phyloP scores from a whole-genome alignment of 2,329 filamentous ascomycete genomes.

The Keithomyces neogunnii region DNA sequence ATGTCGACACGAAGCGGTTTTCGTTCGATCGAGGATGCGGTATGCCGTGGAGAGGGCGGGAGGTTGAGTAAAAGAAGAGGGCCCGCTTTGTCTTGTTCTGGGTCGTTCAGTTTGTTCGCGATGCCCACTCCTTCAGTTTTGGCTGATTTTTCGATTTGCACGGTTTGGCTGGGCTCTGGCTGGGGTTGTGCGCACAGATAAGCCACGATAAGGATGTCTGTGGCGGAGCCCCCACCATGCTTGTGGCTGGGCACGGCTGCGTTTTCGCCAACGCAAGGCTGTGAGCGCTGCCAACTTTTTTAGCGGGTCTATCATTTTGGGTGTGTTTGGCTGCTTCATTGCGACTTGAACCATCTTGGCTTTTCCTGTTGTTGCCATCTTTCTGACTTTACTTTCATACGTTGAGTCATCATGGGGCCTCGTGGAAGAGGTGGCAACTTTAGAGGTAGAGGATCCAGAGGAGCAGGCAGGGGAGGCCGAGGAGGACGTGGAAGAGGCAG shows the following conservation, averaged over 20 bases:
- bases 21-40: slow-evolving; percentile 1
- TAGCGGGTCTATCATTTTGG: slow-evolving; percentile 3
- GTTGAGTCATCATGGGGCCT: slow-evolving; percentile 23
- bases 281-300: slow-evolving; percentile 13
- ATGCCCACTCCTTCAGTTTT: slow-evolving; percentile 26
- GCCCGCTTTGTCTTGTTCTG: not conserved
- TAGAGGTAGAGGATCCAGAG: slow-evolving; percentile 22
- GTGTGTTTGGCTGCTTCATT: not conserved
- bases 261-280: slow-evolving; percentile 22
- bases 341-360: not conserved
- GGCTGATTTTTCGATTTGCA: slow-evolving; percentile 34
- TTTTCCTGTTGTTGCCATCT: not conserved
- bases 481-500: slow-evolving; percentile 17
- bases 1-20: slow-evolving; percentile 10
- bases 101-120: slow-evolving; percentile 14
- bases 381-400: not conserved
- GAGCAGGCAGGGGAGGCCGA: slow-evolving; percentile 14
- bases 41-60: slow-evolving; percentile 11
- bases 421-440: slow-evolving; percentile 25
- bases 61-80: slow-evolving; percentile 9
- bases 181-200: slow-evolving; percentile 49
- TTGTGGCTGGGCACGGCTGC: slow-evolving; percentile 23
- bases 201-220: slow-evolving; percentile 29
- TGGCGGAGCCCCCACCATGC: slow-evolving; percentile 21
- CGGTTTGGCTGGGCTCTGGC: slow-evolving; percentile 28